phyloP scores from a whole-genome alignment of 2,329 filamentous ascomycete species.

The Fusarium chaquense region DNA sequence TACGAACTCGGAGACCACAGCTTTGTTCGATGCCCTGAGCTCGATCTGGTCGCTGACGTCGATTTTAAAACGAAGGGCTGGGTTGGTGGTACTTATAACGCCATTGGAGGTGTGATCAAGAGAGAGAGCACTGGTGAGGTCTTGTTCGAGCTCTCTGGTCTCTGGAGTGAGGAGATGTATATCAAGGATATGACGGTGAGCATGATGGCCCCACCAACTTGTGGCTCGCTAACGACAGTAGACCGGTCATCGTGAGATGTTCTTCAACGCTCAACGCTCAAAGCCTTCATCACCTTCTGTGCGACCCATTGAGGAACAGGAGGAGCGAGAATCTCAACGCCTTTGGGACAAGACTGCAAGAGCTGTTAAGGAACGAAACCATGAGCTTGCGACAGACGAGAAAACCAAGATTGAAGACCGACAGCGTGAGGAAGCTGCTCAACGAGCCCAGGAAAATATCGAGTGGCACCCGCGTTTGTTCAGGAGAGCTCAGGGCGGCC shows the following conservation, averaged over 20 bases:
- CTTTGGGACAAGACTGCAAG: slow-evolving; percentile 86
- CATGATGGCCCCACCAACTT: background rate
- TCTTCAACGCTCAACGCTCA: slow-evolving; percentile 87
- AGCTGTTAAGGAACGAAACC: slow-evolving; percentile 86
- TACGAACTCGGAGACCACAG: slow-evolving; percentile 98
- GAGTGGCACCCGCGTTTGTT: slow-evolving; percentile 94
- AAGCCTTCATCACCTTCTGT: slow-evolving; percentile 80
- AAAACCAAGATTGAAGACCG: slow-evolving; percentile 96
- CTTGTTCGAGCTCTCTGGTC: slow-evolving; percentile 89
- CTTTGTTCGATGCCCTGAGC: slow-evolving; percentile 89
- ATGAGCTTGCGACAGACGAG: slow-evolving; percentile 90
- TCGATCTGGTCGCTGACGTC: slow-evolving; percentile 87
- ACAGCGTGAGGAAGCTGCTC: slow-evolving; percentile 89
- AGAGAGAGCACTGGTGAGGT: slow-evolving; percentile 87
- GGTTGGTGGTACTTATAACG: slow-evolving; percentile 96
- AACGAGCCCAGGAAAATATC: slow-evolving; percentile 79
- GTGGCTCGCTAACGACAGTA: slow-evolving; percentile 52
- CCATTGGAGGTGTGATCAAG: slow-evolving; percentile 91
- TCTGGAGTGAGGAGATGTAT: slow-evolving; percentile 96
- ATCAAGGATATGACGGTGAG: slow-evolving; percentile 84
- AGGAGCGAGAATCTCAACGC: slow-evolving; percentile 87
- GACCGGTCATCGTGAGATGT: slow-evolving; percentile 88
- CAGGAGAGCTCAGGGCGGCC: slow-evolving; percentile 76
- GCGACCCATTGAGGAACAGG: slow-evolving; percentile 86
- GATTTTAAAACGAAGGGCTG: slow-evolving; percentile 99